Evolutionary conservation across 208 protist species (phyloP), one percentile per base, ranked within the genome.

Genomic region (Trypanosoma mega): DNA sequence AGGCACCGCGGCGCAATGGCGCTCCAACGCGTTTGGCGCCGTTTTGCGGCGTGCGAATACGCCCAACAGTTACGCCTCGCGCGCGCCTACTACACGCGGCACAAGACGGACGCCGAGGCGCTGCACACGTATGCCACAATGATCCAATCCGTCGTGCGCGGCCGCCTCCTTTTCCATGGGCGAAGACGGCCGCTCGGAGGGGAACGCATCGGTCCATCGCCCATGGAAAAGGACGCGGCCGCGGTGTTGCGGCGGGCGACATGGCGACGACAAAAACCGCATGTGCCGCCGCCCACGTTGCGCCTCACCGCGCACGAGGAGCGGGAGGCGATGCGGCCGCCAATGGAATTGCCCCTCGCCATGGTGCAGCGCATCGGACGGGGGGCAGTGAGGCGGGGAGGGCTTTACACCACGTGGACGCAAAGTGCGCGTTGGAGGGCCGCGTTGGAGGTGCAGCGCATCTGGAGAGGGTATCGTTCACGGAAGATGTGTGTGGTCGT

Each of bases 21-120:
- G 14, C 87, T 91, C 29, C 84, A 91, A 53, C 58, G 26, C 31
- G 49, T 47, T 1, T 91, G 84, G 80, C 78, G 78, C 23, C 57
- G 64, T 23, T 56, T 60, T 50, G 68, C 64, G 0, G 66, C 73
- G 9, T 54, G 69, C 39, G 62, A 55, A 14, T 70, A 78, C 23
- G 65, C 71, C 2, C 55, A 75, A 26, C 54, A 70, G 29, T 36
- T 75, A 26, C 65, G 63, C 14, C 66, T 80, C 24, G 63, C 72
- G 23, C 47, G 56, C 7, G 63, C 72, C 0, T 78, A 73, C 47
- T 72, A 72, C 30, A 58, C 70, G 27, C 49, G 72, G 43, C 64
- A 74, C 20, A 71, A 71, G 26, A 55, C 63, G 3, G 46, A 73
- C 20, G 39, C 45, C 46, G 80, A 87, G 50, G 67, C 76, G 8